Percentiles rank a stretch among this genome's conserved stretches.
Evolutionary conservation across 2,329 filamentous ascomycete species (phyloP).

Genomic region (Mycosphaerella arachidis): DNA sequence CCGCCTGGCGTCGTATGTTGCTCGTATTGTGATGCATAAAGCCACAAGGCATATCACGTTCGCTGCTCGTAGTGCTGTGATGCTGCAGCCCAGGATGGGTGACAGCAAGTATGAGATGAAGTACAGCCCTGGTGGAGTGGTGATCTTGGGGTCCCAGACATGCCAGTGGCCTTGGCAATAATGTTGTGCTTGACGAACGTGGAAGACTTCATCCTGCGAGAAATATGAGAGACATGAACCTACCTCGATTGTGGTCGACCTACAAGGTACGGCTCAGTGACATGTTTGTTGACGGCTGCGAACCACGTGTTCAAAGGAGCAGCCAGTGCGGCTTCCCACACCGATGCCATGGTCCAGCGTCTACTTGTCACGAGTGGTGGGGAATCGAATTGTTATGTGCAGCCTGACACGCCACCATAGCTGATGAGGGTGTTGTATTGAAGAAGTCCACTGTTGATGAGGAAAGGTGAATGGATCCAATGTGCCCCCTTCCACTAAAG

Average conservation of each 20-base stretch:
- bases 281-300: conserved; percentile 41
- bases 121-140: conserved; percentile 80
- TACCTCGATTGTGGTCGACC: conserved; percentile 26
- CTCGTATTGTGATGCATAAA: conserved; percentile 29
- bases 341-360: conserved; percentile 15
- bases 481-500: neutral
- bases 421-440: neutral
- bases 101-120: conserved; percentile 38
- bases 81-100: conserved; percentile 38
- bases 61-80: conserved; percentile 35
- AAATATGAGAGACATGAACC: conserved; percentile 20
- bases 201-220: conserved; percentile 73
- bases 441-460: neutral
- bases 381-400: neutral
- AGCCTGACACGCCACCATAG: neutral
- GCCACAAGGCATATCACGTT: conserved; percentile 38
- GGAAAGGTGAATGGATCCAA: neutral
- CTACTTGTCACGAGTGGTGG: neutral
- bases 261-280: conserved; percentile 58
- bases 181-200: conserved; percentile 83
- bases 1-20: conserved; percentile 25
- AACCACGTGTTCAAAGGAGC: conserved; percentile 29
- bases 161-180: conserved; percentile 72
- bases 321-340: conserved; percentile 11
- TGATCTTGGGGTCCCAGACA: conserved; percentile 95